Evolutionary conservation across 768 basidiomycete species (phyloP).

Genomic region (Hemileccinum impolitum): DNA sequence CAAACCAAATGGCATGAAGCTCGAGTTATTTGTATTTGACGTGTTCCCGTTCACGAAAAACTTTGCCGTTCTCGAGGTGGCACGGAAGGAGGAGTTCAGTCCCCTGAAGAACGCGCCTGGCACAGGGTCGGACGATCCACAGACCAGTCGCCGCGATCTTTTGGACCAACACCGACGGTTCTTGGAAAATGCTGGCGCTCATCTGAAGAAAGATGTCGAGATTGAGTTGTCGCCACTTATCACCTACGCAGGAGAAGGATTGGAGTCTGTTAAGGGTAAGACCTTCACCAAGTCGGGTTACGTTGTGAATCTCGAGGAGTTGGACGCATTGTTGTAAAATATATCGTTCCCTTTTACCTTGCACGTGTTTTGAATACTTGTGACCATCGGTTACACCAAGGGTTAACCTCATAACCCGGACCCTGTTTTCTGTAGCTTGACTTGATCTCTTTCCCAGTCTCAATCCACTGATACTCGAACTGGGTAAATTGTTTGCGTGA

Average conservation of each 20-base stretch:
- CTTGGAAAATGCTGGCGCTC: conserved; percentile 76
- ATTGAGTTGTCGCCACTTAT: conserved; percentile 89
- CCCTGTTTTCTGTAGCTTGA: not conserved
- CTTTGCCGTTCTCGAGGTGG: conserved; percentile 88
- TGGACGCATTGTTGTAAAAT: conserved; percentile 61
- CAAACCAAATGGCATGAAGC: conserved; percentile 98
- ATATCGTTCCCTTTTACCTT: conserved; percentile 1
- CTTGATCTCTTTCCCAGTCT: not conserved
- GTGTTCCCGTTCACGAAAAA: conserved; percentile 89
- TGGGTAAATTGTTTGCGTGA: conserved; percentile 8
- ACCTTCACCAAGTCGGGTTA: conserved; percentile 72
- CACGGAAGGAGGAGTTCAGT: conserved; percentile 87
- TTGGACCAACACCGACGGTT: conserved; percentile 85
- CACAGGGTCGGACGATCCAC: conserved; percentile 83
- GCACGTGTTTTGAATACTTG: not conserved
- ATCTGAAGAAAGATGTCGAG: conserved; percentile 67
- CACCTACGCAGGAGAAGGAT: conserved; percentile 89
- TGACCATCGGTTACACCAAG: conserved; percentile 1
- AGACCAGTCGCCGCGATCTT: conserved; percentile 86
- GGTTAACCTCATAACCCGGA: not conserved
- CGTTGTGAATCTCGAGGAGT: conserved; percentile 61
- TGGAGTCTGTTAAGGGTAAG: conserved; percentile 76
- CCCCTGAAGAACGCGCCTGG: conserved; percentile 98
- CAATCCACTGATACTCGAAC: conserved; percentile 7
- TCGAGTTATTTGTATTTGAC: conserved; percentile 98